Percentiles rank a stretch among this genome's conserved stretches.
Evolutionary conservation across 164 flowering plant species (phyloP).

Genomic region (Taxillus chinensis): DNA sequence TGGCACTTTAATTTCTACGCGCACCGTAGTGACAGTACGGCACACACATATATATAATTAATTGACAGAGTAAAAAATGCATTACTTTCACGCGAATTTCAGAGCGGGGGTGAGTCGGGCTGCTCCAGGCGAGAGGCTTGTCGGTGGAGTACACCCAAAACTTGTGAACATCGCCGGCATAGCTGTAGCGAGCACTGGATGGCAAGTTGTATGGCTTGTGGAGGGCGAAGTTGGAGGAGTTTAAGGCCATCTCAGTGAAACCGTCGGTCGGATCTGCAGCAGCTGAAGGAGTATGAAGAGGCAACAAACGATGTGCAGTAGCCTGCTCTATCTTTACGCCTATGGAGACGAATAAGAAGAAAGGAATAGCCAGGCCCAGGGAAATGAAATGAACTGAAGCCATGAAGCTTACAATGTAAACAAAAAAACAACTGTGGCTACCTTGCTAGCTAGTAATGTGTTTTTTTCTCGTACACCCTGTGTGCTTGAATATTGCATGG

Average conservation of each 20-base stretch:
- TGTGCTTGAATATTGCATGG: too few relatives aligned
- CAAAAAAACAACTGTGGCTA: too few relatives aligned
- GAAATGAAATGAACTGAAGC: background rate
- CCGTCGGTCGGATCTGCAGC: background rate
- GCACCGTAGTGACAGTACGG: too few relatives aligned
- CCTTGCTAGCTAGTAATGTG: too few relatives aligned
- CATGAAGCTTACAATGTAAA: too few relatives aligned
- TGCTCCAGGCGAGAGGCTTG: background rate
- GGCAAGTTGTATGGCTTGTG: background rate
- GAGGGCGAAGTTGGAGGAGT: background rate
- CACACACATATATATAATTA: too few relatives aligned
- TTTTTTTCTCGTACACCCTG: too few relatives aligned
- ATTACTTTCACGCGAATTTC: background rate
- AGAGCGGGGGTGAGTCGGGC: background rate
- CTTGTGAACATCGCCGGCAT: background rate
- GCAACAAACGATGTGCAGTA: background rate
- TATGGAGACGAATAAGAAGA: background rate
- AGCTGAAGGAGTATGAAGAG: background rate
- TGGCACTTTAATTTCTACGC: too few relatives aligned
- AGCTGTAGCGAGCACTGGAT: background rate
- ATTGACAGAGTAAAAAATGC: too few relatives aligned
- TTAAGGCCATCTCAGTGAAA: background rate
- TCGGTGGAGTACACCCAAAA: background rate
- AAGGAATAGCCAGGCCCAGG: background rate
- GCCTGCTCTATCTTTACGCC: background rate